Percentiles rank a stretch among this genome's conserved stretches.
Evolutionary conservation across 2,329 filamentous ascomycete genomes (phyloP).

Genomic region (Nothopassalora personata): DNA sequence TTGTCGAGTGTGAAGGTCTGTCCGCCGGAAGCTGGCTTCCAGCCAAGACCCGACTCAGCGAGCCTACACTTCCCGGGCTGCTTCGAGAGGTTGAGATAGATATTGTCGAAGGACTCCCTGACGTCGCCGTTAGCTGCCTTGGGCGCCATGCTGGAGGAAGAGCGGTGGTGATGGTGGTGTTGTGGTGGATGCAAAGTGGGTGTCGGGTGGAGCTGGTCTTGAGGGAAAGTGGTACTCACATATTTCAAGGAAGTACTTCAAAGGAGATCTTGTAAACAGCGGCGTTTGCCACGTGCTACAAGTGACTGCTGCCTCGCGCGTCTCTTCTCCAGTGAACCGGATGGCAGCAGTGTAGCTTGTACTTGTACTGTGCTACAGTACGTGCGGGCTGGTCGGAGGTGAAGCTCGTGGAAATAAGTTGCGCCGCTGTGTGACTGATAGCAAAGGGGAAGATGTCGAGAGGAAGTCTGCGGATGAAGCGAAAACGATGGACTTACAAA

Average conservation of each 20-base stretch:
- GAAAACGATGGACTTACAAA: background rate
- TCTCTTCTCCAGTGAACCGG: background rate
- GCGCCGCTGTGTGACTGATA: background rate
- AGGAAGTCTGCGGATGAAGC: background rate
- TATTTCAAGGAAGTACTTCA: background rate
- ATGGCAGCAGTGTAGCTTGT: background rate
- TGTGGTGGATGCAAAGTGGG: background rate
- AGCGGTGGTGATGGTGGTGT: background rate
- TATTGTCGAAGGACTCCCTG: constrained; percentile 93
- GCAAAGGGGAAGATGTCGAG: background rate
- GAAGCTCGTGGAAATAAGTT: background rate
- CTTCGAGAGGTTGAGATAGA: constrained; percentile 92
- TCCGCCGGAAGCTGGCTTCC: constrained; percentile 78
- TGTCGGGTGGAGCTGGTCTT: background rate
- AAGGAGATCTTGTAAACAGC: background rate
- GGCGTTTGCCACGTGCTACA: background rate
- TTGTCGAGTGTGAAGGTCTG: constrained; percentile 92
- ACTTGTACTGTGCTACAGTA: background rate
- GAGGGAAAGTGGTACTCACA: background rate
- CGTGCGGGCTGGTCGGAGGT: background rate
- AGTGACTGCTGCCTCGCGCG: background rate
- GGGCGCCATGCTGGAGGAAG: background rate
- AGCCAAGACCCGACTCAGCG: constrained; percentile 88
- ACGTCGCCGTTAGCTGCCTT: constrained; percentile 3
- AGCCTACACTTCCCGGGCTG: constrained; percentile 90